Percentiles rank a stretch among this genome's conserved stretches.
phyloP scores from a whole-genome alignment of 2,329 filamentous ascomycete species.

The Reticulascus tulasneorum region DNA sequence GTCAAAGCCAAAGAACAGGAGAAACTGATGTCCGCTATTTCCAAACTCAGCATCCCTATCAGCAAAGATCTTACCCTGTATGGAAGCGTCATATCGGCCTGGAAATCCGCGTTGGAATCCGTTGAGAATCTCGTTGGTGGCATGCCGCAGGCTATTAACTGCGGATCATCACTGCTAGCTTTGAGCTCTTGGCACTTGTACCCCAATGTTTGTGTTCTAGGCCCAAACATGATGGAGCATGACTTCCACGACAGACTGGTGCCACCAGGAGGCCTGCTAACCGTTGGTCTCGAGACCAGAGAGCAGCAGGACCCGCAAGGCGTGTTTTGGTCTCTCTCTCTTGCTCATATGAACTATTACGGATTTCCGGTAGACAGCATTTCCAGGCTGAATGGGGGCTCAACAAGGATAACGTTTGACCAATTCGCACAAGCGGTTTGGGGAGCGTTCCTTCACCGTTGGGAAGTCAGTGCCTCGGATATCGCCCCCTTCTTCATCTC shows the following conservation, averaged over 20 bases:
- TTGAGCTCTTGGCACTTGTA: constrained; percentile 2
- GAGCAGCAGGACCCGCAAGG: background rate
- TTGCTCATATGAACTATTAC: too few relatives aligned
- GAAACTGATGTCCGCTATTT: background rate
- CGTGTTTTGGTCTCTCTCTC: too few relatives aligned
- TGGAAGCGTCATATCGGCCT: background rate
- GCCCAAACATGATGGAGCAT: too few relatives aligned
- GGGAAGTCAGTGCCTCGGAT: too few relatives aligned
- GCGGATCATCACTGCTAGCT: background rate
- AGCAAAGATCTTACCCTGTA: background rate
- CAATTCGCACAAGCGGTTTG: too few relatives aligned
- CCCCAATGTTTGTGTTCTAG: background rate
- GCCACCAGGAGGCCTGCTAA: background rate
- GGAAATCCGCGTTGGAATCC: background rate
- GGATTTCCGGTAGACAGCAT: too few relatives aligned
- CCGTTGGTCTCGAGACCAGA: background rate
- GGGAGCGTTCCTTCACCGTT: too few relatives aligned
- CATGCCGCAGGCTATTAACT: background rate
- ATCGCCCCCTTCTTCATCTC: too few relatives aligned
- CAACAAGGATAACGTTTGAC: too few relatives aligned
- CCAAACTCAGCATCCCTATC: background rate
- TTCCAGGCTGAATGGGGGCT: too few relatives aligned
- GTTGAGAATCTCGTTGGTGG: background rate
- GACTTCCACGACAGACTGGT: background rate
- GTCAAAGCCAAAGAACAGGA: background rate